A percentile compares a stretch with the other conserved stretches of the same genome.
Conservation (phyloP, 2,329 filamentous ascomycete genomes). For the Pseudopithomyces chartarum region DNA sequence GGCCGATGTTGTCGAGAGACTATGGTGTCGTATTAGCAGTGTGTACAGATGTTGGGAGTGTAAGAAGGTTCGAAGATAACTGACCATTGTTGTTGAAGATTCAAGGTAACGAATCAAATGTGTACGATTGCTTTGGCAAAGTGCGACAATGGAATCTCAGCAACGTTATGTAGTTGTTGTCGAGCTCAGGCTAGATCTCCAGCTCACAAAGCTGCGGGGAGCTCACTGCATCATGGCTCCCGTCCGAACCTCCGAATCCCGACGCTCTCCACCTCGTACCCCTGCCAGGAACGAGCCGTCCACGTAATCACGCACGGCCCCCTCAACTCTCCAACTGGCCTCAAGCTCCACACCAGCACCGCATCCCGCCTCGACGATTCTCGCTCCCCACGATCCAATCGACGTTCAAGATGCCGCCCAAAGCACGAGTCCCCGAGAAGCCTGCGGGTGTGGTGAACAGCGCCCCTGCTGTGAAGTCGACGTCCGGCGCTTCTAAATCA, state of each 20-base stretch:
- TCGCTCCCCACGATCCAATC: slow-evolving; percentile 4
- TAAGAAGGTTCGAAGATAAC: not conserved
- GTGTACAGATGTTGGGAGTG: not conserved
- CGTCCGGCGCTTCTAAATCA: slow-evolving; percentile 26
- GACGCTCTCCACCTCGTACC: slow-evolving; percentile 14
- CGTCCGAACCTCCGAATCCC: slow-evolving; percentile 2
- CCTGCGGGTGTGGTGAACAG: slow-evolving; percentile 17
- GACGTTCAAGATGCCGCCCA: slow-evolving; percentile 37
- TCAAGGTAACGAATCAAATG: not conserved
- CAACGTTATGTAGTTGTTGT: not conserved
- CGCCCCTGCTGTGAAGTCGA: slow-evolving; percentile 21
- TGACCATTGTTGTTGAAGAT: slow-evolving; percentile 6
- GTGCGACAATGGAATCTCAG: not conserved
- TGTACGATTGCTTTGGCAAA: not conserved
- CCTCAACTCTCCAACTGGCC: slow-evolving; percentile 18
- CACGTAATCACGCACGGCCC: slow-evolving; percentile 12
- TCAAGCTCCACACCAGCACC: slow-evolving; percentile 21
- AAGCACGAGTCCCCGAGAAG: slow-evolving; percentile 28
- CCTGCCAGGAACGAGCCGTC: slow-evolving; percentile 10
- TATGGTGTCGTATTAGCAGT: slow-evolving; percentile 4
- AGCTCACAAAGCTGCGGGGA: slow-evolving; percentile 9
- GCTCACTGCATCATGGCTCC: slow-evolving; percentile 12
- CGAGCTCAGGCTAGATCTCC: not conserved
- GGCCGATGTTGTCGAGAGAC: slow-evolving; percentile 67
- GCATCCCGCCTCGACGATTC: slow-evolving; percentile 5